Conservation (phyloP, 345 rosid genomes). For the Kernera saxatilis region DNA sequence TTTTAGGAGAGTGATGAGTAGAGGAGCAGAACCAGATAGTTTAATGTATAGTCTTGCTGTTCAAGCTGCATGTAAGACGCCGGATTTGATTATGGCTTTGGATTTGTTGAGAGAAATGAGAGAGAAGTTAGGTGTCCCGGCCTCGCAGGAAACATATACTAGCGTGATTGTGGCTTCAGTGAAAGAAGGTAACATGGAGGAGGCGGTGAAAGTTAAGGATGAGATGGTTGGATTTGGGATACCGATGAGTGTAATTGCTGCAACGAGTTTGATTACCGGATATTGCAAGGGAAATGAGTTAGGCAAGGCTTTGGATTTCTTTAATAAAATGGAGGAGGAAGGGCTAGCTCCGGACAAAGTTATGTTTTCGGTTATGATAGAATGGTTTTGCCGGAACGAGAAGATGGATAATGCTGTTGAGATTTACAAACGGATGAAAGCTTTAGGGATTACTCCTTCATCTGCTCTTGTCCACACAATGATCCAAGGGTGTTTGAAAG, state of each 20-base stretch:
- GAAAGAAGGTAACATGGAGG: slow-evolving; percentile 49
- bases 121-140: slow-evolving; percentile 39
- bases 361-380: slow-evolving; percentile 60
- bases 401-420: slow-evolving; percentile 49
- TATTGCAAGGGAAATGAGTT: slow-evolving; percentile 47
- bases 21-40: slow-evolving; percentile 48
- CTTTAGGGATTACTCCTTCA: slow-evolving; percentile 38
- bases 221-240: slow-evolving; percentile 66
- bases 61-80: slow-evolving; percentile 41
- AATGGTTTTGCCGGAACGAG: slow-evolving; percentile 49
- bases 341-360: slow-evolving; percentile 52
- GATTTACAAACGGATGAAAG: slow-evolving; percentile 49
- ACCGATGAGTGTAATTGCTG: slow-evolving; percentile 47
- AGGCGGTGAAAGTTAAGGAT: slow-evolving; percentile 56
- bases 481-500: slow-evolving; percentile 50
- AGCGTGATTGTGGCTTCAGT: slow-evolving; percentile 49
- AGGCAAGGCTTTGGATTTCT: slow-evolving; percentile 50
- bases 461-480: slow-evolving; percentile 45
- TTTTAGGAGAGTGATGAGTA: slow-evolving; percentile 44
- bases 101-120: slow-evolving; percentile 51
- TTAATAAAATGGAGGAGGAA: slow-evolving; percentile 43
- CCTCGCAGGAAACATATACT: slow-evolving; percentile 38
- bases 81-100: slow-evolving; percentile 42
- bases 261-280: slow-evolving; percentile 59
- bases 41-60: slow-evolving; percentile 37